phyloP scores from a whole-genome alignment of 208 protist genomes.

The Acanthamoeba triangularis region DNA sequence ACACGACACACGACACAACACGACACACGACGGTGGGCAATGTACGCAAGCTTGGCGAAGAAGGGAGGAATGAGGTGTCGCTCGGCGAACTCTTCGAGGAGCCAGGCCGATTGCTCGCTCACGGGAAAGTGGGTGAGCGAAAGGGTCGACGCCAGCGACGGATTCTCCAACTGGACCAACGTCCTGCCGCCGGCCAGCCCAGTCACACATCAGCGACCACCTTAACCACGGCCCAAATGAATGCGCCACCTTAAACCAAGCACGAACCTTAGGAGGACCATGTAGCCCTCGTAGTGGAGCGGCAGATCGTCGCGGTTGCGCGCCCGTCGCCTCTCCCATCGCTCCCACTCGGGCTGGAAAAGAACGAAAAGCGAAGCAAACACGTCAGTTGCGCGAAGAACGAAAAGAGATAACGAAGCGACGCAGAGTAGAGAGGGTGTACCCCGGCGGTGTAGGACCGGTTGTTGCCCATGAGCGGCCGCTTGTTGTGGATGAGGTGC shows the following conservation, averaged over 20 bases:
- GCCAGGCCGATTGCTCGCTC: slow-evolving; percentile 12
- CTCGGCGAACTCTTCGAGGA: slow-evolving; percentile 51
- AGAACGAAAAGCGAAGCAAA: background rate
- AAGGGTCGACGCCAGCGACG: background rate
- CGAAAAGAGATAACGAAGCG: background rate
- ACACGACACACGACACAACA: background rate
- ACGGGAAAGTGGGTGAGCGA: slow-evolving; percentile 16
- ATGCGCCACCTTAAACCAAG: too few species aligned
- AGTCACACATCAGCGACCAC: too few species aligned
- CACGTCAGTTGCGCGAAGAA: too few species aligned
- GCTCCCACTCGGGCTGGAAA: slow-evolving; percentile 5
- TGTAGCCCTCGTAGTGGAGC: slow-evolving; percentile 30
- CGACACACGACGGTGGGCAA: background rate
- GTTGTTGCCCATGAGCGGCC: background rate
- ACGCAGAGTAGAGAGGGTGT: background rate
- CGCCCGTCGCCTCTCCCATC: slow-evolving; percentile 10
- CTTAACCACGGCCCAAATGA: too few species aligned
- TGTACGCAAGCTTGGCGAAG: slow-evolving; percentile 28
- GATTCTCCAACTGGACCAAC: slow-evolving; percentile 37
- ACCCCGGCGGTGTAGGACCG: background rate
- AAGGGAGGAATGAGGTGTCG: slow-evolving; percentile 12
- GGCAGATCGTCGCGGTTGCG: background rate
- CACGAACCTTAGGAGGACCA: background rate
- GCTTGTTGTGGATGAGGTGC: slow-evolving; percentile 16
- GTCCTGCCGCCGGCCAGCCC: background rate